These are phyloP conservation scores for Flaveria floridana DNA, from an alignment of 140 eudicot species.

Conservation along the genomic window DNA sequence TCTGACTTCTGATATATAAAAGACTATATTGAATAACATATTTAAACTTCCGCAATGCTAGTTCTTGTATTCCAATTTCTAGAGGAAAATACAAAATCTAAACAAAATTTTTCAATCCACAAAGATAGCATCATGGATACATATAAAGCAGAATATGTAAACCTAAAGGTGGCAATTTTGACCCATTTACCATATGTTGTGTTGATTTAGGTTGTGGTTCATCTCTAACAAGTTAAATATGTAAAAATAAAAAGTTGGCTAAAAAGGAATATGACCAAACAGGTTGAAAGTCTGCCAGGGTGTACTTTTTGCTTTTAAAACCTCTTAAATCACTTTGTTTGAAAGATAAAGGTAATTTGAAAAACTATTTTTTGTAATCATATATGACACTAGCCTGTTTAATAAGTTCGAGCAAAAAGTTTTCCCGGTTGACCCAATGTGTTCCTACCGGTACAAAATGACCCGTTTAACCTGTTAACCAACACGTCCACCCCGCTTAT, in stretches of 20 bases:
- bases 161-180: neutral
- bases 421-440: neutral
- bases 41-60: neutral
- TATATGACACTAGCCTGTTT: neutral
- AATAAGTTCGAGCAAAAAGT: neutral
- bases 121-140: neutral
- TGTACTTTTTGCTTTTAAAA: neutral
- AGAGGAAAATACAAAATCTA: neutral
- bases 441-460: neutral
- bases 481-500: neutral
- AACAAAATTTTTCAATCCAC: neutral
- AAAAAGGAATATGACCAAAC: neutral
- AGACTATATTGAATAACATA: neutral
- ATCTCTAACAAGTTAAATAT: neutral
- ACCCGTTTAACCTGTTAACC: neutral
- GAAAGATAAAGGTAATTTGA: neutral
- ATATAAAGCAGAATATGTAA: neutral
- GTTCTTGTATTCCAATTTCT: neutral
- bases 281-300: neutral
- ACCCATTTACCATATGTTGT: neutral
- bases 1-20: neutral
- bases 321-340: neutral
- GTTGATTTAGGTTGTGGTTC: neutral
- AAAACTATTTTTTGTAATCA: neutral
- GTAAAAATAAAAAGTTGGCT: neutral